Conservation (phyloP, 2,329 filamentous ascomycete species). For the Immersiporthe knoxdaviesiana region DNA sequence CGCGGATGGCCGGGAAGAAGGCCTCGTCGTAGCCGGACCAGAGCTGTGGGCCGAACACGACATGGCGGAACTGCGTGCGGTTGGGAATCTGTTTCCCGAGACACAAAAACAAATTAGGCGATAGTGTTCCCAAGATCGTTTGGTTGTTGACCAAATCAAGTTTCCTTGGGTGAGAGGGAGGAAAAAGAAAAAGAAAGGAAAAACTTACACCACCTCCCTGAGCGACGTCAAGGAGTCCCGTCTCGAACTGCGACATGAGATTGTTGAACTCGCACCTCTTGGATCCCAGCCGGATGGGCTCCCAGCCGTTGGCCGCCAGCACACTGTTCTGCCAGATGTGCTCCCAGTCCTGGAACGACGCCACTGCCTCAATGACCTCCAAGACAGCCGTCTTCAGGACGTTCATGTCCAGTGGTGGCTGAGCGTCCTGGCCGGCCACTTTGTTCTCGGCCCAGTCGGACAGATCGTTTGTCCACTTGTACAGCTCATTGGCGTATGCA, state of each 20-base stretch:
- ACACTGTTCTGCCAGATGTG: constrained; percentile 74
- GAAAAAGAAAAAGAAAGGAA: no score
- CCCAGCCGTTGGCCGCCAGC: constrained; percentile 73
- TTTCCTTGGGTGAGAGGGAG: constrained; percentile 13
- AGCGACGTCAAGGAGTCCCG: constrained; percentile 76
- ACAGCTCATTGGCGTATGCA: constrained; percentile 70
- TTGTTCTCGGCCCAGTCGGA: constrained; percentile 63
- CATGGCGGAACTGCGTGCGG: constrained; percentile 90
- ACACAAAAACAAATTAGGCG: neutral
- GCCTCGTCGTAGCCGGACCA: constrained; percentile 72
- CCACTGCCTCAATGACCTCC: constrained; percentile 61
- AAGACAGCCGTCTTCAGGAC: constrained; percentile 66
- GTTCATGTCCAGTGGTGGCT: constrained; percentile 53
- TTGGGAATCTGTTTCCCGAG: constrained; percentile 72
- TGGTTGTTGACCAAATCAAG: no score
- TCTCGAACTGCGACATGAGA: constrained; percentile 80
- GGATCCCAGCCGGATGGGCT: constrained; percentile 68
- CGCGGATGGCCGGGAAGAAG: constrained; percentile 82
- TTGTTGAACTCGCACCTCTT: constrained; percentile 77
- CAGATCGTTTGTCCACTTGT: constrained; percentile 68
- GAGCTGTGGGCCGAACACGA: constrained; percentile 81
- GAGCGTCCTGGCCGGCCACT: constrained; percentile 44
- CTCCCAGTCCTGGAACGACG: constrained; percentile 76
- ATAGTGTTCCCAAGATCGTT: neutral
- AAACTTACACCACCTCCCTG: constrained; percentile 75